A percentile compares a stretch with the other conserved stretches of the same genome.
Evolutionary conservation across 352 stramenopile genomes (phyloP).

Genomic region (Phytophthora ohioensis): DNA sequence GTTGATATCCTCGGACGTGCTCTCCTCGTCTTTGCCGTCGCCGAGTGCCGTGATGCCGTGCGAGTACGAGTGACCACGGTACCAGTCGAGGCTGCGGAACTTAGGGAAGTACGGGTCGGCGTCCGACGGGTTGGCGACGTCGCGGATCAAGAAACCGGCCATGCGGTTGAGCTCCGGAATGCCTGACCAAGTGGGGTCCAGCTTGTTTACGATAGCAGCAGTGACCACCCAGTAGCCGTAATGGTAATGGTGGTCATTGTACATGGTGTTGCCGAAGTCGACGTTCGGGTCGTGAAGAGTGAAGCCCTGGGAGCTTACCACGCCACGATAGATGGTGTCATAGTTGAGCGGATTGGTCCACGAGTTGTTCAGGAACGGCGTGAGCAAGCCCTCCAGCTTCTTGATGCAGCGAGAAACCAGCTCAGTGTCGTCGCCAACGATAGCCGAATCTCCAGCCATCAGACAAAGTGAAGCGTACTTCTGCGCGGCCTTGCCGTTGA

Average conservation of each 20-base stretch:
- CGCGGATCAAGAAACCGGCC: conserved; percentile 46
- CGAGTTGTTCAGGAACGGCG: conserved; percentile 50
- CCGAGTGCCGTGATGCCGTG: conserved; percentile 52
- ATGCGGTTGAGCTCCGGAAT: conserved; percentile 48
- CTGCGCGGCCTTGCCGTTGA: conserved; percentile 59
- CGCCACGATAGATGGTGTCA: conserved; percentile 52
- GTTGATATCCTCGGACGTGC: conserved; percentile 62
- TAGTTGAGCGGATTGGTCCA: conserved; percentile 60
- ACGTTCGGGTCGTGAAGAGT: conserved; percentile 45
- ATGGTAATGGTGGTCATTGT: conserved; percentile 67
- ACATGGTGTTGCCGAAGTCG: conserved; percentile 67
- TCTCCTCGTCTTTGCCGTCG: conserved; percentile 61
- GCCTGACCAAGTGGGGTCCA: conserved; percentile 49
- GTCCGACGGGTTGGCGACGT: conserved; percentile 54
- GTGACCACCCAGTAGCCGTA: conserved; percentile 59
- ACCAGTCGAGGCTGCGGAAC: conserved; percentile 62
- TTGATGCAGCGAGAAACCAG: conserved; percentile 45
- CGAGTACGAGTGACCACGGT: conserved; percentile 61
- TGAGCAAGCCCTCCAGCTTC: conserved; percentile 49
- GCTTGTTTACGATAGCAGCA: conserved; percentile 51
- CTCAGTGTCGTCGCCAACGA: conserved; percentile 56
- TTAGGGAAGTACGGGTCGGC: conserved; percentile 50
- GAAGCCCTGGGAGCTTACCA: conserved; percentile 61
- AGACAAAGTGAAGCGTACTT: conserved; percentile 66
- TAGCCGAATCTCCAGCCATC: conserved; percentile 48